Evolutionary conservation across 176 grass and related monocot species (phyloP).

Genomic region (Elaeis guineensis): DNA sequence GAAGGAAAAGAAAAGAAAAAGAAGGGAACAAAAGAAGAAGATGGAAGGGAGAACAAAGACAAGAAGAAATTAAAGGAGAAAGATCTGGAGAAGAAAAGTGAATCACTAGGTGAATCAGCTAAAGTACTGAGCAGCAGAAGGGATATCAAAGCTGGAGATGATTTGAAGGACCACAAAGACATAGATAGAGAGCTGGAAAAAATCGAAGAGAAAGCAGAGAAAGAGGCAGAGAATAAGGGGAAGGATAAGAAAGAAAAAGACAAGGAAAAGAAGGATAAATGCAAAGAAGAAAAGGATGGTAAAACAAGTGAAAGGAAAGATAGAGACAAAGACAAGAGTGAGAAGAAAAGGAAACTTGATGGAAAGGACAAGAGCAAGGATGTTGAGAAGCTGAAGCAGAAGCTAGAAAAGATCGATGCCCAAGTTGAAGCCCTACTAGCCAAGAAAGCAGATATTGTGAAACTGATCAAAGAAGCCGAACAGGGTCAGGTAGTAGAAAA

Average conservation of each 20-base stretch:
- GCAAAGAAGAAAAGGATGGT: neutral
- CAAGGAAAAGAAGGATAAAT: constrained; percentile 6
- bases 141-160: too few relatives aligned
- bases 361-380: constrained; percentile 33
- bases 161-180: too few relatives aligned
- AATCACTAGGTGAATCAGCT: too few relatives aligned
- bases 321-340: constrained; percentile 10
- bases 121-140: too few relatives aligned
- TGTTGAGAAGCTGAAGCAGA: constrained; percentile 28
- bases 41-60: too few relatives aligned
- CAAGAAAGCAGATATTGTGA: constrained; percentile 52
- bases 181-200: neutral
- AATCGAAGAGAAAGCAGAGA: constrained; percentile 1
- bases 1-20: constrained; percentile 8
- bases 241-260: constrained; percentile 19
- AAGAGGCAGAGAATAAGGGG: neutral
- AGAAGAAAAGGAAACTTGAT: constrained; percentile 22
- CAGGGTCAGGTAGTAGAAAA: neutral
- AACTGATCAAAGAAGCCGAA: constrained; percentile 46
- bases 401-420: constrained; percentile 44
- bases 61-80: neutral
- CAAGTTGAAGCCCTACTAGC: constrained; percentile 44
- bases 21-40: too few relatives aligned
- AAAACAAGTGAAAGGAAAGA: constrained; percentile 5
- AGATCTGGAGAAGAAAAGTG: too few relatives aligned